These are phyloP conservation scores for Linaria vulgaris DNA, from an alignment of 257 asterid genomes.

Conservation along the genomic window DNA sequence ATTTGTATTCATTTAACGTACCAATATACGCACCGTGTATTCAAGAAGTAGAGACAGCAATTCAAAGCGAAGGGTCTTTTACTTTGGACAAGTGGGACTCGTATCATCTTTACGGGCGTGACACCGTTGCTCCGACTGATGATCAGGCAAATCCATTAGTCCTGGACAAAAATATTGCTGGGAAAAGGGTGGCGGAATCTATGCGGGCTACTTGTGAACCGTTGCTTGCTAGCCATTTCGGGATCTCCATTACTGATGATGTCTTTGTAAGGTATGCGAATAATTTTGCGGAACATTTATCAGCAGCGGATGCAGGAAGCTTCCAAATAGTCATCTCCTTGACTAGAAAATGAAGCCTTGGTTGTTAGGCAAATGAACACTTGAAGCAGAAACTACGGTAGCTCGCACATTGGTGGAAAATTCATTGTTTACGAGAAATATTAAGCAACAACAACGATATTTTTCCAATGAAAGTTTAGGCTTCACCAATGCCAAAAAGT, in stretches of 20 bases:
- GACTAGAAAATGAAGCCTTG: background rate
- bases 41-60: constrained; percentile 27
- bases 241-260: background rate
- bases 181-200: constrained; percentile 2
- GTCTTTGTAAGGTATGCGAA: background rate
- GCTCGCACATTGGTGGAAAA: too few relatives aligned
- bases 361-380: too few relatives aligned
- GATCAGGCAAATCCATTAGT: background rate
- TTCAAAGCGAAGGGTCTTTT: constrained; percentile 32
- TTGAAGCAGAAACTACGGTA: too few relatives aligned
- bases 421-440: too few relatives aligned
- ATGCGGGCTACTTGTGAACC: constrained; percentile 11
- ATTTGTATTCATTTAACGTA: constrained; percentile 32
- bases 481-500: too few relatives aligned
- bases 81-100: constrained; percentile 15
- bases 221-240: background rate
- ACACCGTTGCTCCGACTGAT: too few relatives aligned
- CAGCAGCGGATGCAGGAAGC: background rate
- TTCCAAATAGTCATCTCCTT: background rate
- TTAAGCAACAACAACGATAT: too few relatives aligned
- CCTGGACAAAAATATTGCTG: background rate
- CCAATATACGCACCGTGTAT: constrained; percentile 25
- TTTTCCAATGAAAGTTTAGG: too few relatives aligned
- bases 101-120: background rate
- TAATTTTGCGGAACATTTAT: background rate